phyloP scores from a whole-genome alignment of 2,329 filamentous ascomycete genomes.

The Byssoonygena ceratinophila region DNA sequence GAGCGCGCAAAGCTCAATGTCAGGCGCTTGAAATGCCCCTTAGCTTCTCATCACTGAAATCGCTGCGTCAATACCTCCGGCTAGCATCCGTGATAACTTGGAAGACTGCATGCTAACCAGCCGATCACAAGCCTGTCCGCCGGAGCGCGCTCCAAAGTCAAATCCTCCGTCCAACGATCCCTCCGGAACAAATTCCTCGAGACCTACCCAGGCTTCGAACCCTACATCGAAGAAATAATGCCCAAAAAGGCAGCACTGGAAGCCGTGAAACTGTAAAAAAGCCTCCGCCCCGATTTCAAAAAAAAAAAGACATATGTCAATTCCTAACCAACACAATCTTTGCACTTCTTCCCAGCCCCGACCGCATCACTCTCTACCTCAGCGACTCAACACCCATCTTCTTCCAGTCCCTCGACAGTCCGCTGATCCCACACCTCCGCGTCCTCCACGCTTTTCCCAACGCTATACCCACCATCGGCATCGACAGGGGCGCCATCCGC shows the following conservation, averaged over 20 bases:
- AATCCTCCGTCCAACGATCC: slow-evolving; percentile 83
- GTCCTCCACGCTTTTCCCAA: slow-evolving; percentile 84
- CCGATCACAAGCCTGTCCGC: slow-evolving; percentile 10
- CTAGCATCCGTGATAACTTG: neutral
- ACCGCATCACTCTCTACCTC: slow-evolving; percentile 80
- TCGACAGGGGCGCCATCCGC: slow-evolving; percentile 90
- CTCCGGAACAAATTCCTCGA: slow-evolving; percentile 73
- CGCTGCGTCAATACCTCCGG: neutral
- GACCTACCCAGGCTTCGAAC: slow-evolving; percentile 74
- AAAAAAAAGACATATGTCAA: too few species aligned
- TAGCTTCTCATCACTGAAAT: neutral
- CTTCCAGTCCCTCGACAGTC: slow-evolving; percentile 72
- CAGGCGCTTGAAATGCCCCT: neutral
- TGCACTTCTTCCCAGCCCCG: slow-evolving; percentile 49
- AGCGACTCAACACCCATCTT: slow-evolving; percentile 70
- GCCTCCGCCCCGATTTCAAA: slow-evolving; percentile 15
- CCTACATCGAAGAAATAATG: slow-evolving; percentile 84
- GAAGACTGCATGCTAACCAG: neutral
- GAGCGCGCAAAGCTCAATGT: neutral
- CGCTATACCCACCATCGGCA: slow-evolving; percentile 72
- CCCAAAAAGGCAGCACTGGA: slow-evolving; percentile 90
- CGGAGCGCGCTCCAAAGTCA: slow-evolving; percentile 63
- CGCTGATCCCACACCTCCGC: slow-evolving; percentile 74
- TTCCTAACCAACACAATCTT: too few species aligned
- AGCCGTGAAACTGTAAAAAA: slow-evolving; percentile 64